Evolutionary conservation across 768 basidiomycete genomes (phyloP).

Genomic region (Leccinum variicolor): DNA sequence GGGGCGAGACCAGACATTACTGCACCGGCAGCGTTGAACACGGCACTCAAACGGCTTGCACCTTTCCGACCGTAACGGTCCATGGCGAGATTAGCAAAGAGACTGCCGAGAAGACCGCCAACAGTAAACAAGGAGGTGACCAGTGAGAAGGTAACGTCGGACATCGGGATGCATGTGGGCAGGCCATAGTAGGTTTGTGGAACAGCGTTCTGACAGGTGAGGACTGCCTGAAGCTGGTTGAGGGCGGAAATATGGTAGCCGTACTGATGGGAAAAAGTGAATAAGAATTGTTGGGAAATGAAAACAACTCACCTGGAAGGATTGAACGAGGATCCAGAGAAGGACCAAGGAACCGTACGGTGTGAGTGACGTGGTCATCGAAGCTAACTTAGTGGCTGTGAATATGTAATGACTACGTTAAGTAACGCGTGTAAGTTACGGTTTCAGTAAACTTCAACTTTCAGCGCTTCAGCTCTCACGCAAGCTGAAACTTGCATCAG

Average conservation of each 20-base stretch:
- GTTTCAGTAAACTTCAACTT: too few species aligned
- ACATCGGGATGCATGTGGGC: conserved; percentile 79
- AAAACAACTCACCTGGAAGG: conserved; percentile 45
- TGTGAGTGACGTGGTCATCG: conserved; percentile 42
- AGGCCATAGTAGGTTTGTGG: conserved; percentile 36
- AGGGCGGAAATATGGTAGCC: conserved; percentile 93
- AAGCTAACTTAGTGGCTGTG: conserved; percentile 3
- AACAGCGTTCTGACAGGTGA: conserved; percentile 57
- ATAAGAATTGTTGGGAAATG: background rate
- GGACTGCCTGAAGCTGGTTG: conserved; percentile 79
- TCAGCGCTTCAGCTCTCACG: too few species aligned
- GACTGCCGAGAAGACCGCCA: conserved; percentile 81
- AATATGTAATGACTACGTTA: too few species aligned
- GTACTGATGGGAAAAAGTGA: conserved; percentile 43
- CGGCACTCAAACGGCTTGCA: conserved; percentile 57
- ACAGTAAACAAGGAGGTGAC: conserved; percentile 85
- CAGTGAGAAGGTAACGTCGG: conserved; percentile 69
- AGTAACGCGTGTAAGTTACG: too few species aligned
- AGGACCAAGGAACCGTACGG: conserved; percentile 61
- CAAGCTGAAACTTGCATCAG: too few species aligned
- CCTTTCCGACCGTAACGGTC: conserved; percentile 70
- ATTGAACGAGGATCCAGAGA: conserved; percentile 61
- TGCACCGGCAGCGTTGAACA: conserved; percentile 55
- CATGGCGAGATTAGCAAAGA: conserved; percentile 64
- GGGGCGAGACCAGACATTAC: conserved; percentile 62